Evolutionary conservation across 768 basidiomycete species (phyloP), one percentile per base, ranked within the genome.

Genomic region (Rhizopogon rudus): DNA sequence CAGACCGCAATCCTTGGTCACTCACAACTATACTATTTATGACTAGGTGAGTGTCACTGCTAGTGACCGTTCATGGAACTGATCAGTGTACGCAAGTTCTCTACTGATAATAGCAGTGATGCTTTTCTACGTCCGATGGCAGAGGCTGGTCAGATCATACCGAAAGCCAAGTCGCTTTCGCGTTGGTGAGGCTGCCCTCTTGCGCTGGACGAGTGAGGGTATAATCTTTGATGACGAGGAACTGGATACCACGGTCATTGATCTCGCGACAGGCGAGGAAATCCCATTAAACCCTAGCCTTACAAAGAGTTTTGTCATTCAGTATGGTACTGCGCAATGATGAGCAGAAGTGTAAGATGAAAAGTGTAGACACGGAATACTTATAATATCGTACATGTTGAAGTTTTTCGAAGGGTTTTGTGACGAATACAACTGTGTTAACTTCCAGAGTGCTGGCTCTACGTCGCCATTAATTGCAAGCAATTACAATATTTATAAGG

Each of bases 211-310:
- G 10, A 8, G 16, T 29, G 54, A 55, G 39, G 54, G 50, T 31
- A 31, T 41, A 17, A 8, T 7, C 13, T 9, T 44, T n/a, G 17
- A 51, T 33, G 48, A 44, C 41, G 46, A 42, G 17, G 49, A 51
- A 55, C 48, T 29, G n/a, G 41, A 44, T 35, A 40, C 37, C 20
- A 31, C 40, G 44, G 53, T 48, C 5, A 54, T 40, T 9, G 44
- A 14, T 9, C 6, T 41, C 20, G 14, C 17, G 13, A 16, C 41
- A 28, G 41, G 35, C 37, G 49, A 55, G 37, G 40, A 22, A 16
- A 55, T 55, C n/a, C 54, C 48, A 10, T 33, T 55, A 5, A 55
- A 55, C 13, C 54, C 54, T 39, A 51, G 22, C 29, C 54, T 41
- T 14, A 55, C 48, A 51, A 41, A 52, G 43, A 43, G 42, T 16